A percentile compares a stretch with the other conserved stretches of the same genome.
phyloP scores from a whole-genome alignment of 140 eudicot genomes.

The Bidens hawaiensis region DNA sequence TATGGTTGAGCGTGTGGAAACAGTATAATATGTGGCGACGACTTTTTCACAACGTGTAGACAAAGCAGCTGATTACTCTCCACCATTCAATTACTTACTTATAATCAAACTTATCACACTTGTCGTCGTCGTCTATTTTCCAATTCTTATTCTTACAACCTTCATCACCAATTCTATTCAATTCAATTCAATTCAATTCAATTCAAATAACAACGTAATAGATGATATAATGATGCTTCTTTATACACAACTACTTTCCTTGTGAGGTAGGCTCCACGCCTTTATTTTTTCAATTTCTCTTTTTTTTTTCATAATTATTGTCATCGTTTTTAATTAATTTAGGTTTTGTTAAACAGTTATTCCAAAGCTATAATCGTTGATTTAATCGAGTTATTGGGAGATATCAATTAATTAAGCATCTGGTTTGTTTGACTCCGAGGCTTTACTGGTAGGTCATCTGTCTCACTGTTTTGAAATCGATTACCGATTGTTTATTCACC shows the following conservation, averaged over 20 bases:
- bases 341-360: constrained; percentile 6
- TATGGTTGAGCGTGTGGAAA: constrained; percentile 1
- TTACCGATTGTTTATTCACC: not conserved
- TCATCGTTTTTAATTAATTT: constrained; percentile 13
- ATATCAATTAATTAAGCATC: not conserved
- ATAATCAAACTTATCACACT: not conserved
- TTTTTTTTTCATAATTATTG: constrained; percentile 2
- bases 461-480: constrained; percentile 4
- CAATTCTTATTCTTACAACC: not conserved
- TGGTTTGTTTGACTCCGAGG: constrained; percentile 29
- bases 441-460: constrained; percentile 24
- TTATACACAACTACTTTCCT: not conserved
- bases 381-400: constrained; percentile 1
- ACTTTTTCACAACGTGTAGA: constrained; percentile 19
- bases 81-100: constrained; percentile 24
- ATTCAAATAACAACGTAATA: not conserved
- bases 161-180: not conserved
- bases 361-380: constrained; percentile 7
- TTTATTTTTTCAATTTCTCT: constrained; percentile 22
- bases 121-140: not conserved
- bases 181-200: not conserved
- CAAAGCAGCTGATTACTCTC: constrained; percentile 17
- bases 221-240: not conserved
- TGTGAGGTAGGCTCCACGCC: constrained; percentile 33
- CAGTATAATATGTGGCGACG: constrained; percentile 7